Evolutionary conservation across 306 rosid genomes (phyloP).

Genomic region (Malus fusca): DNA sequence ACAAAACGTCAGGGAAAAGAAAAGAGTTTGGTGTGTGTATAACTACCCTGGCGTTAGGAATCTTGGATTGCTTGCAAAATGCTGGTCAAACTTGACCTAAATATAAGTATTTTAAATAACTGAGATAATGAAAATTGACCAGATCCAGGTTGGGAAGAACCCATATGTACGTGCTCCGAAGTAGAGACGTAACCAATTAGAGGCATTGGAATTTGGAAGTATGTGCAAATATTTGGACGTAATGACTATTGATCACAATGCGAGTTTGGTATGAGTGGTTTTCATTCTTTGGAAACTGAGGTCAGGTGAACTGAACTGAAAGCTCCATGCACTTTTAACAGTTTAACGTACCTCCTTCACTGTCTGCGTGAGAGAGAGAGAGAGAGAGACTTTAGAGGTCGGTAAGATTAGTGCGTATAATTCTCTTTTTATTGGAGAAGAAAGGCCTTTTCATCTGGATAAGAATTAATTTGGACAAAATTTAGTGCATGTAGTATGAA

Average conservation of each 20-base stretch:
- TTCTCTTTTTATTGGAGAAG: neutral
- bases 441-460: neutral
- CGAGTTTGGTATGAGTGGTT: neutral
- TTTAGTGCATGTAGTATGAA: neutral
- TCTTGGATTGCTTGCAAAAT: neutral
- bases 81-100: neutral
- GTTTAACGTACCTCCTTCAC: neutral
- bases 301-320: neutral
- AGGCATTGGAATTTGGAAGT: no score
- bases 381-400: neutral
- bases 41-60: neutral
- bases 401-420: neutral
- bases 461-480: neutral
- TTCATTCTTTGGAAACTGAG: neutral
- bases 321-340: neutral
- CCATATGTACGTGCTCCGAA: no score
- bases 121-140: neutral
- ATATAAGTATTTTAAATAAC: neutral
- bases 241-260: neutral
- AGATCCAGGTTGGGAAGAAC: neutral
- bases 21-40: neutral
- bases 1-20: neutral
- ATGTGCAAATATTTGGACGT: neutral
- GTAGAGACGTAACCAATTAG: no score
- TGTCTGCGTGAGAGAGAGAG: neutral